Conservation (phyloP, 768 basidiomycete species). For the Agaricus blazei region DNA sequence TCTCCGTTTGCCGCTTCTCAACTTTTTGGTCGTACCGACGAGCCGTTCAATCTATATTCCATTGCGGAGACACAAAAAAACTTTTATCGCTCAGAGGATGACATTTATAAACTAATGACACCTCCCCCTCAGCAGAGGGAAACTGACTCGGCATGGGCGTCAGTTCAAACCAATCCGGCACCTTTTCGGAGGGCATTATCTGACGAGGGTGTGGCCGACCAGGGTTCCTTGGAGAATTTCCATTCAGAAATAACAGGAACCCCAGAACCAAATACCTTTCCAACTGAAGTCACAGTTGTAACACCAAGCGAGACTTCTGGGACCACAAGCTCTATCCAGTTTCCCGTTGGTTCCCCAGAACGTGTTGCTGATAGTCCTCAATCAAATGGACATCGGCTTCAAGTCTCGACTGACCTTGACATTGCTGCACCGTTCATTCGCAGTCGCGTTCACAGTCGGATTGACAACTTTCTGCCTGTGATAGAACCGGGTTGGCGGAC, state of each 20-base stretch:
- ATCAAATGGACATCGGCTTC: constrained; percentile 26
- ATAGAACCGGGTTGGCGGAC: constrained; percentile 81
- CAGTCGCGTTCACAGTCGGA: constrained; percentile 76
- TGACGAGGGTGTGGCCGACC: constrained; percentile 69
- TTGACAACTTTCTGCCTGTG: constrained; percentile 45
- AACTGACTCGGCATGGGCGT: constrained; percentile 39
- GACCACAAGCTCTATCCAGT: constrained; percentile 69
- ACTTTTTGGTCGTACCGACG: constrained; percentile 72
- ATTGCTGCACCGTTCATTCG: constrained; percentile 73
- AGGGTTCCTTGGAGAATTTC: constrained; percentile 36
- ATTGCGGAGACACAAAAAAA: constrained; percentile 71
- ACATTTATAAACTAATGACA: constrained; percentile 48
- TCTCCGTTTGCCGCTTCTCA: constrained; percentile 89
- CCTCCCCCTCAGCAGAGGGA: constrained; percentile 37
- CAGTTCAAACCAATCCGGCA: constrained; percentile 51
- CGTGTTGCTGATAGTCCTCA: constrained; percentile 18
- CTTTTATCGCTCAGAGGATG: constrained; percentile 49
- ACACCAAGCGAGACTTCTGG: constrained; percentile 48
- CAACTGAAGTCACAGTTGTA: constrained; percentile 44
- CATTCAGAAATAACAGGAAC: constrained; percentile 14
- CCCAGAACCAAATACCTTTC: constrained; percentile 37
- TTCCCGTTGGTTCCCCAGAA: constrained; percentile 79
- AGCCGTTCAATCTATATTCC: constrained; percentile 77
- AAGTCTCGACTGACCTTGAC: constrained; percentile 73
- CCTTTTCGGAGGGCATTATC: constrained; percentile 72